A percentile compares a stretch with the other conserved stretches of the same genome.
These are phyloP conservation scores for Cornus kousa DNA, from an alignment of 148 eudicot genomes.

Conservation along the genomic window DNA sequence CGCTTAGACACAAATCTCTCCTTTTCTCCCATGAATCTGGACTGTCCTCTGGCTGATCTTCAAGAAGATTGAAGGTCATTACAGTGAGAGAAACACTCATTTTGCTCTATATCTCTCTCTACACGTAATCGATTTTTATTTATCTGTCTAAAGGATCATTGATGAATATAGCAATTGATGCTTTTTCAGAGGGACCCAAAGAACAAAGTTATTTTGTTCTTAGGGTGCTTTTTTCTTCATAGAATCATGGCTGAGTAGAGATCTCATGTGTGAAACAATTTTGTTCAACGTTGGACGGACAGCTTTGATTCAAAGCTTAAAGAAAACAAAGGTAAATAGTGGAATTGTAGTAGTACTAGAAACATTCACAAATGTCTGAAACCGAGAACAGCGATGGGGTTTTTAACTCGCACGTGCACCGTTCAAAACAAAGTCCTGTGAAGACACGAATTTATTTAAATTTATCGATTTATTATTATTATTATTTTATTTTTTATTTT, in stretches of 20 bases:
- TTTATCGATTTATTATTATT: too few species aligned
- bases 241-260: not conserved
- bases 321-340: not conserved
- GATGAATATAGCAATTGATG: not conserved
- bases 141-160: not conserved
- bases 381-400: not conserved
- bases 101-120: conserved; percentile 8
- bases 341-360: too few species aligned
- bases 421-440: not conserved
- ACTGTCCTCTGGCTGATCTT: conserved; percentile 76
- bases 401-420: not conserved
- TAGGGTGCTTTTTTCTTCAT: not conserved
- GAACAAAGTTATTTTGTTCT: not conserved
- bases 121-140: not conserved
- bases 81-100: conserved; percentile 89
- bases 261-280: too few species aligned
- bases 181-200: not conserved
- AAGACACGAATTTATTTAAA: not conserved
- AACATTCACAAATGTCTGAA: not conserved
- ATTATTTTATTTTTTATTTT: too few species aligned
- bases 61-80: conserved; percentile 90
- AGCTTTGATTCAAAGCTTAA: not conserved
- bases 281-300: not conserved
- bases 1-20: conserved; percentile 85
- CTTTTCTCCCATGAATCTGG: conserved; percentile 92